Base-by-base conservation (phyloP, 495 filamentous ascomycete genomes). In the Hypoxylon fragiforme region DNA sequence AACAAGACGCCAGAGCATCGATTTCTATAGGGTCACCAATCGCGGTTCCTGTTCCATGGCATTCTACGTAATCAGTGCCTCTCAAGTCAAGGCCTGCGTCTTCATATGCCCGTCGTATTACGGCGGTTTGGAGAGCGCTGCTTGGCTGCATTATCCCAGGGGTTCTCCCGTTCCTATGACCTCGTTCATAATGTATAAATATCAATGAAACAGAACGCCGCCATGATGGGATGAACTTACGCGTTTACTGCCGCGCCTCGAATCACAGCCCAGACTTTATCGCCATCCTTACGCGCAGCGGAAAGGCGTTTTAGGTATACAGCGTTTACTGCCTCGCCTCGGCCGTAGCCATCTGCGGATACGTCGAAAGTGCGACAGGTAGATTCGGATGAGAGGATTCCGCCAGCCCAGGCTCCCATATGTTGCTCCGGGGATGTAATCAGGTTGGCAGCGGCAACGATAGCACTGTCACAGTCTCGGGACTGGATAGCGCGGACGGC, bases 11-110 rank as follows among this genome's bases (percentile, higher is more conserved):
- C 3, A 80, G 39, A 0, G 70, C 76, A 0, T 48, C 57, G 0
- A 71, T 63, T 45, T 82, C 79, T 1, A 78, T 50, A 0, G 71
- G 73, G 38, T 82, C 79, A 5, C 79, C 79, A n/a, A 72, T 69
- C 12, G 62, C 57, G 0, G 79, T 82, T 1, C 78, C 78, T 4
- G 79, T 81, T 2, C 77, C 77, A 50, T 81, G 77, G 7, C 68
- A 77, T 46, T 78, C 75, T 12, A 82, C 61, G 34, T 73, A 78
- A 11, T 67, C 51, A 0, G 78, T 81, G 3, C 68, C 50, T 3
- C 36, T 19, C 1, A 70, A 68, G 24, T 65, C 26, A 2, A 75
- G 62, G 4, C 67, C 64, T 2, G 71, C 74, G 20, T 56, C 44
- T 13, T 54, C 38, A 50, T 71, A 73, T 2, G 74, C 65, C 22